Percentiles rank a stretch among this genome's conserved stretches.
These are phyloP conservation scores for Tuber melanosporum DNA, from an alignment of 495 filamentous ascomycete species.

Conservation along the genomic window DNA sequence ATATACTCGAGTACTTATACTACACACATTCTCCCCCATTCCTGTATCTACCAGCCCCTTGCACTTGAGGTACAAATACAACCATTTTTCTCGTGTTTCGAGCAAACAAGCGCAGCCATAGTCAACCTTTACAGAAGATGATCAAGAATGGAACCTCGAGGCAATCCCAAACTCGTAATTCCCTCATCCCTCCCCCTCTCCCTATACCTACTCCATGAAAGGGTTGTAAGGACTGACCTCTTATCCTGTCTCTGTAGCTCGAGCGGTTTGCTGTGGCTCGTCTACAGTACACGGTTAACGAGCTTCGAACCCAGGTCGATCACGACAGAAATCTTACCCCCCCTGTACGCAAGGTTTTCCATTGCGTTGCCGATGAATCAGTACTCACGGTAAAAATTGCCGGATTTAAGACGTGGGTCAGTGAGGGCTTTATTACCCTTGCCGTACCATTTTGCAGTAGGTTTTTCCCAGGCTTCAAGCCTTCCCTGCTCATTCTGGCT, in stretches of 20 bases:
- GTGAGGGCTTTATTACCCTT: conserved; percentile 57
- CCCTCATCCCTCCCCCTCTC: neutral
- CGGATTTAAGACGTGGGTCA: conserved; percentile 63
- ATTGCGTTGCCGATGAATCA: conserved; percentile 69
- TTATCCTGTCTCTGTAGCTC: conserved; percentile 7
- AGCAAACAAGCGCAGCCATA: conserved; percentile 3
- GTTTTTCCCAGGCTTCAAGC: conserved; percentile 29
- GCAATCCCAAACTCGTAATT: conserved; percentile 25
- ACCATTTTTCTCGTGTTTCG: neutral
- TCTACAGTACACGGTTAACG: conserved; percentile 45
- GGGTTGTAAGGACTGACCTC: neutral
- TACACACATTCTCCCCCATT: neutral
- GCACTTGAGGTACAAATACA: neutral
- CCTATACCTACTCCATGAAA: neutral
- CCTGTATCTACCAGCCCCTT: neutral
- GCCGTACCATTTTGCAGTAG: conserved; percentile 65
- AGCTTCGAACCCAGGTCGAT: conserved; percentile 44
- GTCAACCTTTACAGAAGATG: conserved; percentile 21
- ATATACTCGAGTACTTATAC: conserved; percentile 1
- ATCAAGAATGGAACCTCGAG: conserved; percentile 32
- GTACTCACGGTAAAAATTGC: conserved; percentile 63
- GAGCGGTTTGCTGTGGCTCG: conserved; percentile 42
- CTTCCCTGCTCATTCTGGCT: conserved; percentile 5
- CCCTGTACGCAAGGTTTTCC: conserved; percentile 57
- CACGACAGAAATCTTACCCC: conserved; percentile 29